Conservation (phyloP, 495 filamentous ascomycete genomes). For the Pseudotulostoma volvatum region DNA sequence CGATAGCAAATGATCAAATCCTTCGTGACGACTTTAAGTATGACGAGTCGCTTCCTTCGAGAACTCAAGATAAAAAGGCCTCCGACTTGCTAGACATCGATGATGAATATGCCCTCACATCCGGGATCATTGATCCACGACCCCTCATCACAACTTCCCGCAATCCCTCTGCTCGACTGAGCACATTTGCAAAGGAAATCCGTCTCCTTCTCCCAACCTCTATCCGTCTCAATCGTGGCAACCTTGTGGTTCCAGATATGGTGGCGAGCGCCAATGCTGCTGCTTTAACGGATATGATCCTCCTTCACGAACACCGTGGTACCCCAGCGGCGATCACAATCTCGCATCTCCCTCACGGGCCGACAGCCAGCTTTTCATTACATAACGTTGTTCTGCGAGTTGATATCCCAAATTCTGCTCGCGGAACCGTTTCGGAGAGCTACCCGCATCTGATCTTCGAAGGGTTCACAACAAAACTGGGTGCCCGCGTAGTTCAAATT, state of each 20-base stretch:
- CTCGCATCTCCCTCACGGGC: slow-evolving; percentile 83
- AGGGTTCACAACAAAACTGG: slow-evolving; percentile 72
- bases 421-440: slow-evolving; percentile 82
- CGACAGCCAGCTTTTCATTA: slow-evolving; percentile 77
- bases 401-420: slow-evolving; percentile 74
- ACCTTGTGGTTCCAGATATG: slow-evolving; percentile 69
- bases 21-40: slow-evolving; percentile 85
- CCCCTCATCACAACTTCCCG: slow-evolving; percentile 86
- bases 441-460: slow-evolving; percentile 96
- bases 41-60: slow-evolving; percentile 59
- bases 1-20: slow-evolving; percentile 75
- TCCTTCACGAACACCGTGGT: slow-evolving; percentile 88
- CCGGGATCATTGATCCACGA: slow-evolving; percentile 70
- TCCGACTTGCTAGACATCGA: slow-evolving; percentile 52
- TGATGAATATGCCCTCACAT: slow-evolving; percentile 82
- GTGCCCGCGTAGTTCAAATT: slow-evolving; percentile 71
- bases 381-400: slow-evolving; percentile 90
- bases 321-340: slow-evolving; percentile 82
- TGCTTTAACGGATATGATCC: slow-evolving; percentile 66
- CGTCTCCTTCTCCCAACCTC: slow-evolving; percentile 77
- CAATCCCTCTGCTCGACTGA: slow-evolving; percentile 68
- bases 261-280: slow-evolving; percentile 64
- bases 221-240: slow-evolving; percentile 84
- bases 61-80: slow-evolving; percentile 40
- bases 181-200: slow-evolving; percentile 91